These are phyloP conservation scores for Blastobotrys attinorum DNA, from an alignment of 805 yeast species.

Conservation along the genomic window DNA sequence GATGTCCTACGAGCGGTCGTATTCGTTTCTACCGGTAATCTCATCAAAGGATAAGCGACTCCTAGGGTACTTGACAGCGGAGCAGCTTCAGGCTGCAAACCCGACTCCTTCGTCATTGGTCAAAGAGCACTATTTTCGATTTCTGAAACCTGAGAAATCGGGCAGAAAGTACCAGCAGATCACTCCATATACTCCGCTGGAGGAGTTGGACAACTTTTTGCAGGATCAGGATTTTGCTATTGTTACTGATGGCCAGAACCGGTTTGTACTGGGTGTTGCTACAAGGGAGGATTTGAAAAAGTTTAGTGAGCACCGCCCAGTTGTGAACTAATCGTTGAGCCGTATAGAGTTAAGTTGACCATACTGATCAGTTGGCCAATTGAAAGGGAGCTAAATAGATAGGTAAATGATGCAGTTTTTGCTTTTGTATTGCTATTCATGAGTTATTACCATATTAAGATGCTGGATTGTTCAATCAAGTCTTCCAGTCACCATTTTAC, in stretches of 20 bases:
- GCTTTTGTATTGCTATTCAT: too few species aligned
- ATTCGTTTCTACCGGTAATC: conserved; percentile 47
- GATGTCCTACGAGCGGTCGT: conserved; percentile 47
- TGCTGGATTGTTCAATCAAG: too few species aligned
- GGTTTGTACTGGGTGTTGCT: conserved; percentile 52
- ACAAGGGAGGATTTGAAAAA: conserved; percentile 41
- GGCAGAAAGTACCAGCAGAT: conserved; percentile 34
- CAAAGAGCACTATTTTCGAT: conserved; percentile 24
- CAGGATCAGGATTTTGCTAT: conserved; percentile 48
- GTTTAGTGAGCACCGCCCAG: conserved; percentile 38
- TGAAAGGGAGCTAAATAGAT: too few species aligned
- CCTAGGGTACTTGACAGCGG: conserved; percentile 42
- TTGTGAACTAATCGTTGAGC: conserved; percentile 4
- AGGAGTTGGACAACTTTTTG: conserved; percentile 44
- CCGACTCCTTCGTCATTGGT: conserved; percentile 21
- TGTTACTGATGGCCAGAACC: conserved; percentile 45
- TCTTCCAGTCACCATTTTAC: too few species aligned
- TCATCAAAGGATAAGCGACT: conserved; percentile 38
- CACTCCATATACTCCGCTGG: conserved; percentile 50
- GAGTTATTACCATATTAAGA: too few species aligned
- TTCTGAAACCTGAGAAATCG: conserved; percentile 16
- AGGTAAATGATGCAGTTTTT: too few species aligned
- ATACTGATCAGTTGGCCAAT: too few species aligned
- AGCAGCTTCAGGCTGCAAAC: conserved; percentile 29
- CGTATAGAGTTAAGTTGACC: too few species aligned